Evolutionary conservation across 139 green algal genomes (phyloP), one percentile per base, ranked within the genome.

Genomic region (Diplosphaera chodatii): DNA sequence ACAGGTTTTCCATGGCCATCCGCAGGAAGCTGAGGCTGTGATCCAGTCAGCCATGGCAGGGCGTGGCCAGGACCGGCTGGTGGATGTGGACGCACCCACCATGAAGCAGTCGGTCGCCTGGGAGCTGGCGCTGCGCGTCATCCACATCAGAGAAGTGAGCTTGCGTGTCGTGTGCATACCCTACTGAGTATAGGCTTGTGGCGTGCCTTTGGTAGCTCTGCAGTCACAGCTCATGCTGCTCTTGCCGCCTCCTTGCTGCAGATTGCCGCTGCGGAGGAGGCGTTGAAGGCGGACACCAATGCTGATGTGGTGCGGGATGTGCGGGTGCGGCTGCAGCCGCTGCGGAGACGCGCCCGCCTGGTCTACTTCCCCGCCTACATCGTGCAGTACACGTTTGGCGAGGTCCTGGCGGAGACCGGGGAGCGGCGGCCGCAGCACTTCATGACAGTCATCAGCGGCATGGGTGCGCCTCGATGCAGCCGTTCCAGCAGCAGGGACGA

Each of bases 31-130:
- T 62, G 64, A 55, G 21, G 65, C 25, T 8, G 18, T 59, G 16
- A 59, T 59, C 8, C 48, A 59, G 48, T 59, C 48, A 18, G 48
- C 48, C 16, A 25, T 59, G 48, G 48, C 48, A 18, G 48, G 48
- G 48, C 48, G 48, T 3, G 48, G 48, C 48, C 48, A n/a, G 48
- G 48, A 59, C 16, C 48, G 48, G 4, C 23, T 65, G 59, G 70
- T 62, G 0, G 55, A 55, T 2, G 8, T 86, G 10, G 75, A 86
- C 37, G 37, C 69, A 18, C 78, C 81, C 4, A 48, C 63, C 34
- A 80, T 86, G 81, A 76, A 73, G 23, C 75, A 83, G 68, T 72
- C 72, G 25, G 78, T 86, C 16, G 81, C 75, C 1, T 86, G 81
- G 81, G 69, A 83, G 75, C 68, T 86, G 48, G 78, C 74, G 6